Percentiles rank a stretch among this genome's conserved stretches.
Evolutionary conservation across 2,329 filamentous ascomycete genomes (phyloP).

Genomic region (Graphium sp.): DNA sequence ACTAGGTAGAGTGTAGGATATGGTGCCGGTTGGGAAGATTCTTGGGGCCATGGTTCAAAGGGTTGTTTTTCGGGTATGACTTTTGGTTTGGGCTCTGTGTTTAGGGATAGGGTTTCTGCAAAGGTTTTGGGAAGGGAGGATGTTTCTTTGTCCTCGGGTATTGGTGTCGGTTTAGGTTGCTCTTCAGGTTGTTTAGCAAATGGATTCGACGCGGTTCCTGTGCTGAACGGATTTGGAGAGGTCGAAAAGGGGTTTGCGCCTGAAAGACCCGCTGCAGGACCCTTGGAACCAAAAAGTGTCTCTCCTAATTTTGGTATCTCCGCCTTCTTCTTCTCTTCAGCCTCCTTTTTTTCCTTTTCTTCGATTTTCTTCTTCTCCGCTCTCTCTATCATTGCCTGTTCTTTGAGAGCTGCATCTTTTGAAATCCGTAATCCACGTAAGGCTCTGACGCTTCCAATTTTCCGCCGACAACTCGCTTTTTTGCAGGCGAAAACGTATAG

Average conservation of each 20-base stretch:
- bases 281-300: constrained; percentile 51
- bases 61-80: no score
- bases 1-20: constrained; percentile 66
- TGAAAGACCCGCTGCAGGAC: constrained; percentile 17
- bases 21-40: constrained; percentile 44
- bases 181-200: constrained; percentile 14
- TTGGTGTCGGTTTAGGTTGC: constrained; percentile 9
- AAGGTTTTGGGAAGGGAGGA: constrained; percentile 42
- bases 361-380: constrained; percentile 14
- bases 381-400: constrained; percentile 7
- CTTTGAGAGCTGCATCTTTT: constrained; percentile 15
- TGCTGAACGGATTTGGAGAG: constrained; percentile 28
- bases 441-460: constrained; percentile 64
- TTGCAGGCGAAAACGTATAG: constrained; percentile 77
- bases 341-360: constrained; percentile 14
- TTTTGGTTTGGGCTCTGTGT: constrained; percentile 40
- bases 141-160: constrained; percentile 9
- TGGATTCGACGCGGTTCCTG: constrained; percentile 1
- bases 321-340: constrained; percentile 16
- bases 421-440: constrained; percentile 50
- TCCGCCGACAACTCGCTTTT: constrained; percentile 62
- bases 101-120: constrained; percentile 60
- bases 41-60: constrained; percentile 69
- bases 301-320: constrained; percentile 46
- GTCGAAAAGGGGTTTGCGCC: constrained; percentile 44